Conservation (phyloP, 1,284 basidiomycete genomes). For the Ustilago trichophora region DNA sequence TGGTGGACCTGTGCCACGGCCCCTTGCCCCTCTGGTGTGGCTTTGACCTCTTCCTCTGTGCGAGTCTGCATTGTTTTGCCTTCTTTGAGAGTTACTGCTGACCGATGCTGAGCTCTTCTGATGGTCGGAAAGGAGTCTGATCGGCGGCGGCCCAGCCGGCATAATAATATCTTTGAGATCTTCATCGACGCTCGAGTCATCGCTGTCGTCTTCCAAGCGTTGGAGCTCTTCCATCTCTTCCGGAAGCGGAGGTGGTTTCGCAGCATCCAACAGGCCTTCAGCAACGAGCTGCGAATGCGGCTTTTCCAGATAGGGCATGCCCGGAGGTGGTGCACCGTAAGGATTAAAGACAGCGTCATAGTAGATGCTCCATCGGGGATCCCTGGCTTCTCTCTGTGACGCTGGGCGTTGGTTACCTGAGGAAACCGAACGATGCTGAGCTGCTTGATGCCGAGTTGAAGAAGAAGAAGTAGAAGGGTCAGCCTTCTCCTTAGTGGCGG, state of each 20-base stretch:
- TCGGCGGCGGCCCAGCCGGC: conserved; percentile 57
- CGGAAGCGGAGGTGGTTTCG: conserved; percentile 32
- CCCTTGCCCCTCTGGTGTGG: background rate
- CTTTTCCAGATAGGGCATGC: conserved; percentile 88
- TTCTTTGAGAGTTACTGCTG: background rate
- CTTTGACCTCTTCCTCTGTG: background rate
- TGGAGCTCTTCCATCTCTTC: conserved; percentile 14
- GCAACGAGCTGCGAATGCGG: conserved; percentile 32
- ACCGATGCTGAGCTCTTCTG: background rate
- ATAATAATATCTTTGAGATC: conserved; percentile 60
- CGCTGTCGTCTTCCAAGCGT: conserved; percentile 24
- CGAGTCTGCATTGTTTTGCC: background rate
- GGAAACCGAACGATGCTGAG: background rate
- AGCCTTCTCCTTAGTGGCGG: background rate
- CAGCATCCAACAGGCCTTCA: conserved; percentile 39
- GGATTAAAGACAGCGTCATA: conserved; percentile 93
- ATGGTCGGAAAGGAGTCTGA: background rate
- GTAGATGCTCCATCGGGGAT: conserved; percentile 76
- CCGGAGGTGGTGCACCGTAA: conserved; percentile 92
- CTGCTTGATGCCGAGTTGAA: background rate
- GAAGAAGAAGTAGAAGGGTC: background rate
- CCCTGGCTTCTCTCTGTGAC: background rate
- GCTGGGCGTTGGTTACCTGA: background rate
- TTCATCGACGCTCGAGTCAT: conserved; percentile 54
- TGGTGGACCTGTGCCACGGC: background rate